Evolutionary conservation across 2,329 filamentous ascomycete species (phyloP).

Genomic region (Dactylonectria macrodidyma): DNA sequence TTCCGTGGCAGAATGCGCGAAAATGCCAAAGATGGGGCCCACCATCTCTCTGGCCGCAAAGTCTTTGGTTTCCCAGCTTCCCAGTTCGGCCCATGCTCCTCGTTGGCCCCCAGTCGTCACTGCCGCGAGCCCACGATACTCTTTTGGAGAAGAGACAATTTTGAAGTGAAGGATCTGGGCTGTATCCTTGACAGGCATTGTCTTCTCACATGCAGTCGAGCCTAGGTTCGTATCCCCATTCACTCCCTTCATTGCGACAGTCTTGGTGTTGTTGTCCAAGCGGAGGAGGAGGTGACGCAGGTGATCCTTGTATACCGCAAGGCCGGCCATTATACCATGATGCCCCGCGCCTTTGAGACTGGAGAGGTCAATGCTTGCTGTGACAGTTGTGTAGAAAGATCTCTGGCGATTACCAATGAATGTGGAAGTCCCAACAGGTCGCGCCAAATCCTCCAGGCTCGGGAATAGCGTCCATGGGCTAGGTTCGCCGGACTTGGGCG

Average conservation of each 20-base stretch:
- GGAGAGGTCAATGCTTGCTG: constrained; percentile 10
- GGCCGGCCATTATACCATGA: too few species aligned
- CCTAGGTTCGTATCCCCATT: constrained; percentile 10
- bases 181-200: too few species aligned
- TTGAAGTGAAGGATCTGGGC: too few species aligned
- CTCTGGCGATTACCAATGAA: constrained; percentile 25
- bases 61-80: constrained; percentile 14
- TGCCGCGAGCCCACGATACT: constrained; percentile 13
- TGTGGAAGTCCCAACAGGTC: constrained; percentile 17
- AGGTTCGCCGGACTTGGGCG: neutral
- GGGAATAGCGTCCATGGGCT: neutral
- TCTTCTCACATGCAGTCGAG: neutral
- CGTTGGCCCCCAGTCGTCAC: neutral
- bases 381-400: constrained; percentile 23
- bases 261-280: constrained; percentile 2
- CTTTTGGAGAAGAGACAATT: constrained; percentile 22
- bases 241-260: neutral
- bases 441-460: constrained; percentile 16
- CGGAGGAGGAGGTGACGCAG: constrained; percentile 21
- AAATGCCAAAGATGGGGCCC: constrained; percentile 31
- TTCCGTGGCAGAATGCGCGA: constrained; percentile 9
- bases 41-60: constrained; percentile 24
- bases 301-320: constrained; percentile 34
- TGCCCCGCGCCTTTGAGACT: neutral
- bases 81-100: constrained; percentile 22